Evolutionary conservation across 1,284 basidiomycete genomes (phyloP), one percentile per base, ranked within the genome.

Genomic region (Puccinia novopanici): DNA sequence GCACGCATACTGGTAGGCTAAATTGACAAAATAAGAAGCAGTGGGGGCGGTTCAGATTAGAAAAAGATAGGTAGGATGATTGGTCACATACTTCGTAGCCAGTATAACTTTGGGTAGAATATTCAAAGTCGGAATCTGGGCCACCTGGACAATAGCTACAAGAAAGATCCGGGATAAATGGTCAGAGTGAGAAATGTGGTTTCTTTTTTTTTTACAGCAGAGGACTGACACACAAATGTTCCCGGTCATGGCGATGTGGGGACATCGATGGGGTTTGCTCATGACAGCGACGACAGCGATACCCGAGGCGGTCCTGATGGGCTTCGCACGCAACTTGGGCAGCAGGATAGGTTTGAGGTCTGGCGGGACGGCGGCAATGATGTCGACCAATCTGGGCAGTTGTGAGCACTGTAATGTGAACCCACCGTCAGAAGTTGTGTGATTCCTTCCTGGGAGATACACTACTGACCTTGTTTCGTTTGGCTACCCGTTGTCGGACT

Each of bases 201-300:
- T 34, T 34, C 4, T 34, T 34, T 34, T 34, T 34, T 34, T 34
- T 34, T 34, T 2, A 34, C 34, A 34, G 17, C 1, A 27, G 45
- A 61, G 10, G 30, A 87, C 91, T 83, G 84, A 94, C 91, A 99
- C 96, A 87, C 97, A 99, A 75, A 99, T 98, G 85, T 99, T 98
- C n/a, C 97, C 97, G 0, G 97, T 99, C 92, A 99, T 96, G 8
- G 97, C 97, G 81, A 99, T 99, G 87, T 99, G 97, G 6, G 97
- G 97, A 88, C 97, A 99, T 73, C 97, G 90, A 88, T 99, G 97
- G 2, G 97, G 97, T 86, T 99, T 99, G 89, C 95, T 98, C 97
- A 99, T 99, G 54, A 99, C 96, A 5, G 97, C 97, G 6, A 99
- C 97, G 22, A 99, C 97, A 0, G 97, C 97, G 81, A 97, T 96